Evolutionary conservation across 805 yeast genomes (phyloP).

Genomic region (Naumovozyma baii): DNA sequence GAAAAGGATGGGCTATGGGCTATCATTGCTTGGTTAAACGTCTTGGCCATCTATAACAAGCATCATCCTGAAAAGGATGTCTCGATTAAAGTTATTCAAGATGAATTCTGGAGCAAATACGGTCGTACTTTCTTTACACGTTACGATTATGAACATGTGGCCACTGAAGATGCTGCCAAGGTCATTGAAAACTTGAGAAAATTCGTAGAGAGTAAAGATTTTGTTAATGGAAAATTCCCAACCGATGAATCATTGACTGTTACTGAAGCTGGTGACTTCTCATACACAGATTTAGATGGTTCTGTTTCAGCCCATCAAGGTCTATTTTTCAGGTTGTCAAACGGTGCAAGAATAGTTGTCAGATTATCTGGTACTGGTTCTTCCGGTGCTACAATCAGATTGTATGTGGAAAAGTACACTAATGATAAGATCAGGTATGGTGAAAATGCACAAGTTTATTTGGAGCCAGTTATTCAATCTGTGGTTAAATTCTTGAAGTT

Average conservation of each 20-base stretch:
- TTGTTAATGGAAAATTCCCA: slow-evolving; percentile 44
- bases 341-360: slow-evolving; percentile 79
- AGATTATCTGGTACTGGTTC: slow-evolving; percentile 97
- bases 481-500: slow-evolving; percentile 65
- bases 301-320: slow-evolving; percentile 86
- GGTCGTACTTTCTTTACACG: slow-evolving; percentile 97
- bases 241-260: slow-evolving; percentile 42
- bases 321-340: slow-evolving; percentile 66
- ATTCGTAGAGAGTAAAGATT: slow-evolving; percentile 31
- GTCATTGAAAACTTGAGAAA: slow-evolving; percentile 47
- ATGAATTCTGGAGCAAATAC: slow-evolving; percentile 79
- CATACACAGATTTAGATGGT: slow-evolving; percentile 92
- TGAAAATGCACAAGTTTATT: slow-evolving; percentile 55
- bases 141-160: slow-evolving; percentile 84
- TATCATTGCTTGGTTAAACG: slow-evolving; percentile 91
- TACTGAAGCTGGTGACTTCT: slow-evolving; percentile 76
- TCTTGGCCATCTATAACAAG: slow-evolving; percentile 73
- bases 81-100: slow-evolving; percentile 72
- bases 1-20: slow-evolving; percentile 99
- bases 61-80: slow-evolving; percentile 47
- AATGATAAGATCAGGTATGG: slow-evolving; percentile 43
- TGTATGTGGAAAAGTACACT: slow-evolving; percentile 81
- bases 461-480: slow-evolving; percentile 49
- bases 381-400: slow-evolving; percentile 91
- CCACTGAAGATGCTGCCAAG: slow-evolving; percentile 60